Evolutionary conservation across 371 early-diverging fungal species (phyloP), one percentile per base, ranked within the genome.

Genomic region (Mortierella sp.): DNA sequence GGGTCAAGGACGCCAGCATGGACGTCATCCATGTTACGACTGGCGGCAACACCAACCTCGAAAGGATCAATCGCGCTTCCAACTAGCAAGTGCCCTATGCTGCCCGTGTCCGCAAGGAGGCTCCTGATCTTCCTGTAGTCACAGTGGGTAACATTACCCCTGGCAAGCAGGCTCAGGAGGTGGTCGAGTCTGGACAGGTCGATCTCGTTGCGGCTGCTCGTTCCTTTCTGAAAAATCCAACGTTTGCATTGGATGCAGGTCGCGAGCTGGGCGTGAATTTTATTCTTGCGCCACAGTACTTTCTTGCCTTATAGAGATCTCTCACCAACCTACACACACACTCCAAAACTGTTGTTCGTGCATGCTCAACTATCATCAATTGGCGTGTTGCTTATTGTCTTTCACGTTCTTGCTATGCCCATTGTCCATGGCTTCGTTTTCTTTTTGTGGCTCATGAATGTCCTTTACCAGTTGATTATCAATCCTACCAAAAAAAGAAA

Each of bases 161-260:
- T 6, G 89, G 90, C 34, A 71, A 88, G 28, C 92, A 95, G 28
- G 95, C 95, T 2, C 91, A 96, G n/a, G 88, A 90, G 0, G 90
- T 97, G 59, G 64, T 98, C 24, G 81, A 91, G 69, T 74, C 83
- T 0, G 92, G 89, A 0, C 76, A 91, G 67, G 96, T 96, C 0
- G 97, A 98, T 85, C 69, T 93, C 21, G 87, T 97, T 0, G 88
- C 94, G 14, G 80, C 95, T 10, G 98, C 92, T 24, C 91, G 97
- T 37, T 92, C 92, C 71, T 94, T 95, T 75, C 82, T 98, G 80
- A 86, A 93, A n/a, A 89, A 96, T 67, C 92, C 93, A 90, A 90
- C 86, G 85, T 93, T 84, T 71, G 81, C 75, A 1, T 14, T 79
- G 24, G 71, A 83, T 10, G 92, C 92, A 34, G 94, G 31, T 50